Base-by-base conservation (phyloP, 1,284 basidiomycete genomes). In the Boletus semigastroideus region DNA sequence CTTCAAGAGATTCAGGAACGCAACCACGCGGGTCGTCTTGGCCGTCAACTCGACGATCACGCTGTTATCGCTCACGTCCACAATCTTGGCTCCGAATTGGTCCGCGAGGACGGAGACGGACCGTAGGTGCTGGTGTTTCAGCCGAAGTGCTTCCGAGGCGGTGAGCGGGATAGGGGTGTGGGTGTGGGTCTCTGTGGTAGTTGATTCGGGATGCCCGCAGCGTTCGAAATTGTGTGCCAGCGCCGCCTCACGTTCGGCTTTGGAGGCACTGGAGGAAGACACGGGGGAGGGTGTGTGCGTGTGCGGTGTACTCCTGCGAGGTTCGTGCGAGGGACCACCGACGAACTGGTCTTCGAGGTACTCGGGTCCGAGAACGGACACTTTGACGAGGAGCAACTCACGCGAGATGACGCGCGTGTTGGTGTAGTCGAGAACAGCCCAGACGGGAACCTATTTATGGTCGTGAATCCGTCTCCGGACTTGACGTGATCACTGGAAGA, bases 311-410 rank as follows among this genome's bases (percentile, higher is more conserved):
- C 59, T 44, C 44, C 72, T 77, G 41, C 78, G 82, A n/a, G 85
- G 83, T 49, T 88, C 86, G 62, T 90, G 88, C 2, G 88, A 87
- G n/a, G 90, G 89, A 2, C 88, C 90, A 42, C 90, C 89, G 27
- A 75, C 72, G 51, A 94, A 85, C 67, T 92, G 94, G 58, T 90
- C 88, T 63, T 94, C 92, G 64, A 98, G 87, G 72, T 98, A 98
- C 70, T 99, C 97, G 14, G 96, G 94, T 2, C 97, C 97, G 28
- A 99, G 66, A 96, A 96, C 96, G 52, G 95, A 98, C 8, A 99
- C 83, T 66, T 96, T 96, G 68, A 87, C 90, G 53, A 97, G 84
- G 38, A 95, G 79, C 14, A 96, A 78, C 72, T 96, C 94, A 50
- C 93, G 87, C 58, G 90, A 84, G 66, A 96, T 93, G 11, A 87